These are phyloP conservation scores for Asparagopsis taxiformis DNA, from an alignment of 31 red algal species.

Conservation along the genomic window DNA sequence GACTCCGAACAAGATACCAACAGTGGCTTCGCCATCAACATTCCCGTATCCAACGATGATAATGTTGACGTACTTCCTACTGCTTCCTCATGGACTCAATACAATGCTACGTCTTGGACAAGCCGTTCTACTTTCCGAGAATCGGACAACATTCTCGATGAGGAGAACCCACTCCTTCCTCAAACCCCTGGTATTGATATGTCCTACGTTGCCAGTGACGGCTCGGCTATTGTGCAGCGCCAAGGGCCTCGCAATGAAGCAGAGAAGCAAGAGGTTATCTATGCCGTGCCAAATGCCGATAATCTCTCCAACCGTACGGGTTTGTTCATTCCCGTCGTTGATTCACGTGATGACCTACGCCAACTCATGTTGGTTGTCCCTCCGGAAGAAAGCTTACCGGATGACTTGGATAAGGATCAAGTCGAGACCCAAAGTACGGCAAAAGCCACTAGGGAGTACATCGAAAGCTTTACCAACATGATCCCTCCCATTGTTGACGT, in stretches of 20 bases:
- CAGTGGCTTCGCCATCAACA: slow-evolving; percentile 40
- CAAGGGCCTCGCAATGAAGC: slow-evolving; percentile 19
- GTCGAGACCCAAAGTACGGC: slow-evolving; percentile 7
- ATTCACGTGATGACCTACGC: slow-evolving; percentile 33
- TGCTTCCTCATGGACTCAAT: background rate
- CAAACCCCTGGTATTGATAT: slow-evolving; percentile 14
- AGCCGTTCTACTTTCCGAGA: background rate
- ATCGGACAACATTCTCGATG: background rate
- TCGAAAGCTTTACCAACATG: slow-evolving; percentile 31
- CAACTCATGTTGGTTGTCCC: slow-evolving; percentile 39
- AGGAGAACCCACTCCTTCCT: slow-evolving; percentile 18
- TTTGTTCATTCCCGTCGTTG: slow-evolving; percentile 27
- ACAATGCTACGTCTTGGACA: slow-evolving; percentile 1
- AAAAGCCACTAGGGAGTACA: slow-evolving; percentile 24
- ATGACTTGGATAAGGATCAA: background rate
- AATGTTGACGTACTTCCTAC: background rate
- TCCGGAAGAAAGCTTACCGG: slow-evolving; percentile 13
- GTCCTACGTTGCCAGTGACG: background rate
- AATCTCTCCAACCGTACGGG: slow-evolving; percentile 12
- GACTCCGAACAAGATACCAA: slow-evolving; percentile 1
- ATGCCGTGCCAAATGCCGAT: slow-evolving; percentile 17
- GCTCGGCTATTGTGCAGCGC: slow-evolving; percentile 25
- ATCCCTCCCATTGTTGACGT: slow-evolving; percentile 48
- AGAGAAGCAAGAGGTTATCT: slow-evolving; percentile 28
- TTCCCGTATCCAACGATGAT: slow-evolving; percentile 24